Conservation (phyloP, 2,329 filamentous ascomycete species). For the Scedosporium apiospermum region DNA sequence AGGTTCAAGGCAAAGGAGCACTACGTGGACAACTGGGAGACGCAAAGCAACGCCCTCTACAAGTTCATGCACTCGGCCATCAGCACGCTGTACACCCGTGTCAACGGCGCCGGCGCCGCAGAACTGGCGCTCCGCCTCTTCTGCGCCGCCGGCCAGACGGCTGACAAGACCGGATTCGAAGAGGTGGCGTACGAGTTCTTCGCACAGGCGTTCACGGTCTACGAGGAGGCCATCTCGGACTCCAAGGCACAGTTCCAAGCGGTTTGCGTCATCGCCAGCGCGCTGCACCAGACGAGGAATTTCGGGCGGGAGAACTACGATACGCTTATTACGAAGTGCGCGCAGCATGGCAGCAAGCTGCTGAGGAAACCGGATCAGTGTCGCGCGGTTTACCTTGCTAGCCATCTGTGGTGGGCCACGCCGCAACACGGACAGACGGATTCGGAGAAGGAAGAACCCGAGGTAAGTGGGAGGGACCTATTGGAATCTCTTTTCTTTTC, state of each 20-base stretch:
- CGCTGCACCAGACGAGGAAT: constrained; percentile 76
- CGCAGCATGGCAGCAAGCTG: constrained; percentile 91
- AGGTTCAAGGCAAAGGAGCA: constrained; percentile 87
- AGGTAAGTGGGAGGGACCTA: constrained; percentile 40
- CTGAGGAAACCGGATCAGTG: constrained; percentile 98
- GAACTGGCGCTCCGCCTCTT: constrained; percentile 87
- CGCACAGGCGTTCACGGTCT: constrained; percentile 94
- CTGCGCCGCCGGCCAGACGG: constrained; percentile 83
- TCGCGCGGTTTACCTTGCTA: constrained; percentile 89
- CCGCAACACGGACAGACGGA: constrained; percentile 70
- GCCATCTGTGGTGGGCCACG: constrained; percentile 96
- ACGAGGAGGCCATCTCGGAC: constrained; percentile 92
- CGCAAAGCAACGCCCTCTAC: constrained; percentile 67
- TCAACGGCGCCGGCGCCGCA: constrained; percentile 66
- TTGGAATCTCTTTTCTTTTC: background rate
- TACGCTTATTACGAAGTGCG: constrained; percentile 95
- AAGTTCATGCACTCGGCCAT: constrained; percentile 91
- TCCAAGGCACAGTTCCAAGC: constrained; percentile 96
- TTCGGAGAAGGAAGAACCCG: constrained; percentile 53
- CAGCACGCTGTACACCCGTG: constrained; percentile 78
- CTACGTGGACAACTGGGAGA: constrained; percentile 56
- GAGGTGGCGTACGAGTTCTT: constrained; percentile 98
- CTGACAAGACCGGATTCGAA: constrained; percentile 84
- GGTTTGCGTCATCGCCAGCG: constrained; percentile 86
- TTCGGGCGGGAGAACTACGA: constrained; percentile 98